A percentile compares a stretch with the other conserved stretches of the same genome.
These are phyloP conservation scores for Chrysoporthe puriensis DNA, from an alignment of 2,329 filamentous ascomycete genomes.

Conservation along the genomic window DNA sequence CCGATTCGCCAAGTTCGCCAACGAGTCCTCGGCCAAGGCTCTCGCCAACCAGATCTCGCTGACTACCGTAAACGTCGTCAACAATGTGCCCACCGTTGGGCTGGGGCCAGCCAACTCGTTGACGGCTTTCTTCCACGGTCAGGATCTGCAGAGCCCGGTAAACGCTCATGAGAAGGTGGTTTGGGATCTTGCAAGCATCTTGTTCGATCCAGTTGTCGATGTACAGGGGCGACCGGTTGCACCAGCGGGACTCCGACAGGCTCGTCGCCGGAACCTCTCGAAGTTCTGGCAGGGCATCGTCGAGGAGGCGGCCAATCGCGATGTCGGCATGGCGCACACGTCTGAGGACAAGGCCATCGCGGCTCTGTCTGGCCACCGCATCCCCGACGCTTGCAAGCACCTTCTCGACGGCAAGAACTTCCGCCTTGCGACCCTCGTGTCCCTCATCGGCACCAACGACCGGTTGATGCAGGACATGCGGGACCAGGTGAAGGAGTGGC, in stretches of 20 bases:
- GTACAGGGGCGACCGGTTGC: conserved; percentile 37
- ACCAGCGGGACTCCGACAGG: conserved; percentile 32
- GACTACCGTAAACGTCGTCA: conserved; percentile 56
- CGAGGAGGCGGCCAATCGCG: conserved; percentile 58
- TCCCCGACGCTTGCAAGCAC: conserved; percentile 81
- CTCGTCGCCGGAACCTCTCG: conserved; percentile 67
- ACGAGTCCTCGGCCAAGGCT: conserved; percentile 59
- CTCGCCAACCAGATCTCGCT: conserved; percentile 59
- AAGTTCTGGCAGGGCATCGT: conserved; percentile 69
- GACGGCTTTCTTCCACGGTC: conserved; percentile 50
- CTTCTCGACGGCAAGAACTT: conserved; percentile 78
- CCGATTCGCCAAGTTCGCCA: conserved; percentile 65
- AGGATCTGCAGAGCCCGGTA: conserved; percentile 36
- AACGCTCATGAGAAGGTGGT: conserved; percentile 70
- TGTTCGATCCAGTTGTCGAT: conserved; percentile 71
- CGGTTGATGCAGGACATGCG: conserved; percentile 73
- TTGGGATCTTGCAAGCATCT: conserved; percentile 84
- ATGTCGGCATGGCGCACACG: conserved; percentile 61
- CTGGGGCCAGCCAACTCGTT: conserved; percentile 52
- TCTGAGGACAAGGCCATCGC: conserved; percentile 84
- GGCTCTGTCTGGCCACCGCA: conserved; percentile 75
- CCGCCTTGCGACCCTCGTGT: conserved; percentile 80
- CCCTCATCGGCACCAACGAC: conserved; percentile 77
- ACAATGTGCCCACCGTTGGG: conserved; percentile 64
- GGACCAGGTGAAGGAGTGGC: conserved; percentile 83